Conservation (phyloP, 2,329 filamentous ascomycete genomes). For the Fusarium continuum region DNA sequence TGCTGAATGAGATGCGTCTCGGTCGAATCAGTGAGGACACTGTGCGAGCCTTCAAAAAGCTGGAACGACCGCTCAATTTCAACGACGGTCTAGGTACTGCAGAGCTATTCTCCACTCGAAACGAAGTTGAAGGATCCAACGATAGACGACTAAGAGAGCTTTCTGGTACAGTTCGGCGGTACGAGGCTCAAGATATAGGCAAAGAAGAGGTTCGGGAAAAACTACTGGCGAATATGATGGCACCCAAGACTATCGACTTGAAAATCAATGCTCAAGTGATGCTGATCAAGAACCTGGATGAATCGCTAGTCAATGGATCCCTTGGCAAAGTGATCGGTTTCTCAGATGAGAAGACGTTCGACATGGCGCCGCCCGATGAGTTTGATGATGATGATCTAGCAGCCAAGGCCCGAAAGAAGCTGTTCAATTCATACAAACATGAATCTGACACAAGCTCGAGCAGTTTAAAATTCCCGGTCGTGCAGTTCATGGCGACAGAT, state of each 20-base stretch:
- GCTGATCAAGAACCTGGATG: conserved; percentile 99
- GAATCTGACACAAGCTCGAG: conserved; percentile 57
- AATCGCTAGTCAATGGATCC: conserved; percentile 91
- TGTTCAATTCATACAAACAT: conserved; percentile 58
- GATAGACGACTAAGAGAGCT: conserved; percentile 75
- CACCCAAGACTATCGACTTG: conserved; percentile 79
- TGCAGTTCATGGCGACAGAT: conserved; percentile 81
- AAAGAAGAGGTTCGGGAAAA: conserved; percentile 78
- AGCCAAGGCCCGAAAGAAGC: conserved; percentile 63
- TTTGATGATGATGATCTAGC: conserved; percentile 53
- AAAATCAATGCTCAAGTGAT: conserved; percentile 97
- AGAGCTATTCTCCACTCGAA: conserved; percentile 90
- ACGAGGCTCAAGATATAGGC: conserved; percentile 79
- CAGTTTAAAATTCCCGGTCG: conserved; percentile 77
- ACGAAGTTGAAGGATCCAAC: conserved; percentile 91
- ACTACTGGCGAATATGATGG: conserved; percentile 90
- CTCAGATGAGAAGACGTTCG: conserved; percentile 52
- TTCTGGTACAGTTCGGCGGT: conserved; percentile 72
- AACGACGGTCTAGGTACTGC: conserved; percentile 77
- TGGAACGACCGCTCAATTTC: conserved; percentile 76
- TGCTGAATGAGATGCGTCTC: conserved; percentile 98
- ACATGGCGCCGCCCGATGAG: conserved; percentile 53
- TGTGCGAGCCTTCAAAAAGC: conserved; percentile 76
- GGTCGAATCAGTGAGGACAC: conserved; percentile 82
- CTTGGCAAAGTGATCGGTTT: conserved; percentile 77